phyloP scores from a whole-genome alignment of 805 yeast species.

The Saturnispora saitoi region DNA sequence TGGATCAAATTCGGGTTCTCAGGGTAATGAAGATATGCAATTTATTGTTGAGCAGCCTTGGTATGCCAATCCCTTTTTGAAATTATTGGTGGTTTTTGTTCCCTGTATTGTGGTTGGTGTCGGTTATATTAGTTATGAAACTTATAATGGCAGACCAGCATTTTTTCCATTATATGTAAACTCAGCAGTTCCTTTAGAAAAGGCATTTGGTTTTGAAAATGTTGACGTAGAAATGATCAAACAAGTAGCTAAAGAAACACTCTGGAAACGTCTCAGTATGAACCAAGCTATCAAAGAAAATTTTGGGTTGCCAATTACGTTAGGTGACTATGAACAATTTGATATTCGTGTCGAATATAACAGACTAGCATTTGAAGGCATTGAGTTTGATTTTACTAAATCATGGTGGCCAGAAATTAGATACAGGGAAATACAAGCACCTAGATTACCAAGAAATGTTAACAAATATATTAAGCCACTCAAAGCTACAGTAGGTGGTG shows the following conservation, averaged over 20 bases:
- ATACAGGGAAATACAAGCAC: conserved; percentile 20
- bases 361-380: conserved; percentile 25
- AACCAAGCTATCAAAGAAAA: conserved; percentile 21
- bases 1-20: neutral
- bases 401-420: conserved; percentile 23
- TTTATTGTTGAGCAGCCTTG: conserved; percentile 14
- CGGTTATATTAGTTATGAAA: conserved; percentile 25
- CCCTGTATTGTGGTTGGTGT: conserved; percentile 16
- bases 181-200: conserved; percentile 20
- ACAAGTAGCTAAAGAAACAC: conserved; percentile 18
- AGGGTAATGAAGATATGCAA: neutral
- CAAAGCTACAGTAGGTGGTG: conserved; percentile 17
- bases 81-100: conserved; percentile 11
- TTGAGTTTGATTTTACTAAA: conserved; percentile 25
- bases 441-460: conserved; percentile 19
- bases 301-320: conserved; percentile 27
- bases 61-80: conserved; percentile 13
- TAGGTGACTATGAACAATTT: conserved; percentile 24
- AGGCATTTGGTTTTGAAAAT: conserved; percentile 21
- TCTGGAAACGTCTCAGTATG: conserved; percentile 25
- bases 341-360: conserved; percentile 26
- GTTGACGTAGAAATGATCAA: conserved; percentile 25
- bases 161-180: conserved; percentile 27
- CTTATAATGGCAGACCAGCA: conserved; percentile 23
- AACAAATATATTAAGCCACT: conserved; percentile 28